phyloP scores from a whole-genome alignment of 371 early-diverging fungal species.

The Amoeboaphelidium protococcarum region DNA sequence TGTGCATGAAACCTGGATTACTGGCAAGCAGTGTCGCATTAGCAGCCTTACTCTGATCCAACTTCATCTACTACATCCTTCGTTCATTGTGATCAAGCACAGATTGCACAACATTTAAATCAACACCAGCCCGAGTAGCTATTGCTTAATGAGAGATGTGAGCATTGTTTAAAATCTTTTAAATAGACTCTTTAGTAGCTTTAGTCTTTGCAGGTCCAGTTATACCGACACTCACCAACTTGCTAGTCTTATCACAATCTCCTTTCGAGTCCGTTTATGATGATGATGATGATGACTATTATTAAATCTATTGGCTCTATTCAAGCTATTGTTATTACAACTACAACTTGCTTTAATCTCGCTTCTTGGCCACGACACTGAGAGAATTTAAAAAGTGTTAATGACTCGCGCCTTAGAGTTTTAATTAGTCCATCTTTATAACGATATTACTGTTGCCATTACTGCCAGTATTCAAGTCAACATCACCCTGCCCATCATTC shows the following conservation, averaged over 20 bases:
- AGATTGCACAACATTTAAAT: no score
- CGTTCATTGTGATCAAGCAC: no score
- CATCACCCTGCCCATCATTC: no score
- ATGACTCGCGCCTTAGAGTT: no score
- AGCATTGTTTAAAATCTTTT: neutral
- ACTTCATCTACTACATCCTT: no score
- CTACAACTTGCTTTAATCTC: no score
- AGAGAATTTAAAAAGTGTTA: neutral
- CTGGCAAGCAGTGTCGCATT: no score
- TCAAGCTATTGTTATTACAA: neutral
- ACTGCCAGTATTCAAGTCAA: no score
- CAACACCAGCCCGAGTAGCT: neutral
- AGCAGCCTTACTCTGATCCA: no score
- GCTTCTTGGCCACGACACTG: neutral
- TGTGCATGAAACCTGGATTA: no score
- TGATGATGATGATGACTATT: neutral
- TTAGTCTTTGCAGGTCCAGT: neutral
- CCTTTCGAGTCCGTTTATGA: neutral
- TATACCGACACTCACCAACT: neutral
- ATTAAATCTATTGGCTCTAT: neutral
- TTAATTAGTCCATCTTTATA: no score
- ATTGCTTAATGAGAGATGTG: neutral
- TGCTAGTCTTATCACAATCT: neutral
- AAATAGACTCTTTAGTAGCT: neutral
- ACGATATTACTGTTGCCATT: no score